Conservation (phyloP, 305 asterid genomes). For the Fraxinus velutina region DNA sequence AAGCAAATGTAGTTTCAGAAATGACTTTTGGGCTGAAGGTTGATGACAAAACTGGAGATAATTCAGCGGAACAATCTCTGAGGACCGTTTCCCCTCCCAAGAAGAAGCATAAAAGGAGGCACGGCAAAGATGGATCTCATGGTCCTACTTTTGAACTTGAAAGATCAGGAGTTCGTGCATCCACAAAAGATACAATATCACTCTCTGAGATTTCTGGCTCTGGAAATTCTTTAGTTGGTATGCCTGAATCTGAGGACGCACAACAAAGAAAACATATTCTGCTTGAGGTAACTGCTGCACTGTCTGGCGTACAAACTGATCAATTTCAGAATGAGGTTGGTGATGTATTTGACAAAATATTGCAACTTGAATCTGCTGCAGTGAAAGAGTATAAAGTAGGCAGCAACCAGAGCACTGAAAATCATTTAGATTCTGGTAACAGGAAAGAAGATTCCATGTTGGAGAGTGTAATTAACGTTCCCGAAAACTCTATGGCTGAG, state of each 20-base stretch:
- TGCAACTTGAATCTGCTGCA: conserved; percentile 16
- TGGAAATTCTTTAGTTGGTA: conserved; percentile 13
- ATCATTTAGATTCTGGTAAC: conserved; percentile 19
- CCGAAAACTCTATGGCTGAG: conserved; percentile 1
- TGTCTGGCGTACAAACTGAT: conserved; percentile 26
- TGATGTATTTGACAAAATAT: conserved; percentile 23
- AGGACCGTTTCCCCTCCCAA: conserved; percentile 27
- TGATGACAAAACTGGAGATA: conserved; percentile 18
- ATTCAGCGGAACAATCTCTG: conserved; percentile 20
- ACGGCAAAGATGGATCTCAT: conserved; percentile 25
- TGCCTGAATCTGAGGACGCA: conserved; percentile 4
- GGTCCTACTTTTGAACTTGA: conserved; percentile 10
- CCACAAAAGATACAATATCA: conserved; percentile 13
- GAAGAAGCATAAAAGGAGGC: conserved; percentile 42
- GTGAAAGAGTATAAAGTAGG: conserved; percentile 16
- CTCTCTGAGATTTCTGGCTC: conserved; percentile 13
- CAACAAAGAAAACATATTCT: conserved; percentile 23
- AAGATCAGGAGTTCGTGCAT: background rate
- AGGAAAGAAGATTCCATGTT: conserved; percentile 19
- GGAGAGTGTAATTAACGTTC: conserved; percentile 10
- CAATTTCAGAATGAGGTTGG: conserved; percentile 12
- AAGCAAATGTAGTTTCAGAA: conserved; percentile 29
- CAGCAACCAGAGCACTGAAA: conserved; percentile 18
- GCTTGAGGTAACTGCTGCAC: conserved; percentile 20
- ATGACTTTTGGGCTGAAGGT: conserved; percentile 22